A percentile compares a stretch with the other conserved stretches of the same genome.
Conservation (phyloP, 768 basidiomycete species). For the Hirschioporus abietinus region DNA sequence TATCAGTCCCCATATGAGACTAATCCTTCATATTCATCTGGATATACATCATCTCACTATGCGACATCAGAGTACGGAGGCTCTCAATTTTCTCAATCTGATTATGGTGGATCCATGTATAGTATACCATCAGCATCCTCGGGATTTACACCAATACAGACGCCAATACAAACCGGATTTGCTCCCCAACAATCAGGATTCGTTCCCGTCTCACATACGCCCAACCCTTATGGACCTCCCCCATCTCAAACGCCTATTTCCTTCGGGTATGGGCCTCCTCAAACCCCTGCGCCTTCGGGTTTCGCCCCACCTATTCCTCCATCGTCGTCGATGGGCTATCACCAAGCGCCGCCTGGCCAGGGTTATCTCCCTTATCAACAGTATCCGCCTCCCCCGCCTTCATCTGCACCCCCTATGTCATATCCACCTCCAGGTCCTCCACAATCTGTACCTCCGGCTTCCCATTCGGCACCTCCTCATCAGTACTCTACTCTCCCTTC, state of each 20-base stretch:
- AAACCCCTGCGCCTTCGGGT: conserved; percentile 18
- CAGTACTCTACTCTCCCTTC: conserved; percentile 23
- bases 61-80: neutral
- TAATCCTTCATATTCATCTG: conserved; percentile 25
- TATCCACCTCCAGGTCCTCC: conserved; percentile 17
- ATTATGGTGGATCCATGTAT: conserved; percentile 61
- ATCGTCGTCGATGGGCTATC: conserved; percentile 12
- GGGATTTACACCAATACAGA: conserved; percentile 29
- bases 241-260: conserved; percentile 7
- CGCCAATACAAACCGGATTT: conserved; percentile 16
- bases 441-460: conserved; percentile 21
- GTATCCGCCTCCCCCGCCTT: conserved; percentile 27
- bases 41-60: conserved; percentile 28
- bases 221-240: conserved; percentile 2
- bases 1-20: conserved; percentile 47
- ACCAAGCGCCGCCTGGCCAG: conserved; percentile 27
- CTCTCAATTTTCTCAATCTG: conserved; percentile 33
- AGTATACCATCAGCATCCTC: conserved; percentile 31
- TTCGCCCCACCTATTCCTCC: conserved; percentile 29
- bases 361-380: conserved; percentile 34
- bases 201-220: conserved; percentile 16
- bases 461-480: conserved; percentile 30
- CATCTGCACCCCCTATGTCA: conserved; percentile 20
- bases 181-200: conserved; percentile 28
- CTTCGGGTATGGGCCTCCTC: conserved; percentile 17